Evolutionary conservation across 495 filamentous ascomycete genomes (phyloP), one percentile per base, ranked within the genome.

Genomic region (Oidiodendron maius): DNA sequence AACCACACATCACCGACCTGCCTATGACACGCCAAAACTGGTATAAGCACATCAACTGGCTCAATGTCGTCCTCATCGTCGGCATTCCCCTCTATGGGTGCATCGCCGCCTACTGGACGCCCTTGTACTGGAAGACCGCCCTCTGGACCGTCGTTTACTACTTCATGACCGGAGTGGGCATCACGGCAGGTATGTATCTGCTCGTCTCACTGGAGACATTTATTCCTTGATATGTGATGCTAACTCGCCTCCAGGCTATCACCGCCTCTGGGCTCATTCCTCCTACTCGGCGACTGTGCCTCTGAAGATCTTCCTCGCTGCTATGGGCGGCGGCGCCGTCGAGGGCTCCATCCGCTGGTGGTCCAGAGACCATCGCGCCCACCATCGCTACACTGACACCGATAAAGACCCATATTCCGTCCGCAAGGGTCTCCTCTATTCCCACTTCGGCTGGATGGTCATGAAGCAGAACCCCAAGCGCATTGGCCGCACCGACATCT

Each of bases 351-450:
- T 96, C 61, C 76, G 94, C 58, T 99, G 94, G 94, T 99, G 94
- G 94, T 83, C 89, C 51, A 83, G 89, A 54, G 89, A 89, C 64
- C 94, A 98, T 75, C 86, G 94, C 50, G 89, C 94, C 58, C 94
- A 99, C 70, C 94, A 99, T 75, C 85, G 94, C 57, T 97, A 96
- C 65, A 98, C 94, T 75, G 94, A 97, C 60, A 99, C 94, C 60
- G 87, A 95, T 44, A 97, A 99, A 74, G 94, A 99, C 62, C 94
- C 94, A 20, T 99, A 97, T 77, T 94, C 87, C 44, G 94, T 99
- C 55, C 88, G 93, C 70, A 99, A 99, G 82, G 93, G 93, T 53
- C 79, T 96, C 21, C 69, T 94, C 59, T 98, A 98, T 79, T 95
- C 89, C 44, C 93, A 98, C 73, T 73, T 98, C 40, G 93, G 93